Conservation (phyloP, 225 moss, liverwort and hornwort genomes). For the Climacium dendroides region DNA sequence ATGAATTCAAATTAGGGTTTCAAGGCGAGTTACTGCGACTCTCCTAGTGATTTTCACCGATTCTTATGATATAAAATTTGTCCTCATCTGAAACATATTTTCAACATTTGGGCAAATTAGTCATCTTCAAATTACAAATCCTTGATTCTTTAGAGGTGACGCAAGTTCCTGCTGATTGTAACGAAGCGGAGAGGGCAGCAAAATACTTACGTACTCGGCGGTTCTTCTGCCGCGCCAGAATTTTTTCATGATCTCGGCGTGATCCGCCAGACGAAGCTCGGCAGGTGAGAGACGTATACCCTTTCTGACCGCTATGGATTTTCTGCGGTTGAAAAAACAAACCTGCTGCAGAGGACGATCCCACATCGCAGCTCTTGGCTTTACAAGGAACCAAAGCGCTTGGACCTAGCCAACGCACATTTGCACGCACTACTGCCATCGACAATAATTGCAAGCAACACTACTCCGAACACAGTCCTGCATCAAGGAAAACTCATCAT, state of each 20-base stretch:
- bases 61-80: background rate
- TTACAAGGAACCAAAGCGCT: background rate
- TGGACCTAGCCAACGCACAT: background rate
- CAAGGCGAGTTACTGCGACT: background rate
- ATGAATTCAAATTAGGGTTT: background rate
- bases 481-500: background rate
- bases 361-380: background rate
- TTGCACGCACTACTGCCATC: conserved; percentile 16
- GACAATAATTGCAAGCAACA: background rate
- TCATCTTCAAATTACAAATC: background rate
- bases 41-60: background rate
- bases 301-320: background rate
- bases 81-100: background rate
- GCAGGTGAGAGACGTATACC: conserved; percentile 4
- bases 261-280: conserved; percentile 54
- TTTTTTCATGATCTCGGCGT: conserved; percentile 58
- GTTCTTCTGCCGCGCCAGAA: conserved; percentile 52
- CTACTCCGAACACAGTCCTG: background rate
- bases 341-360: background rate
- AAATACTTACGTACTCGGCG: conserved; percentile 53
- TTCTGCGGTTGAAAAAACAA: background rate
- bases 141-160: background rate
- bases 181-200: background rate
- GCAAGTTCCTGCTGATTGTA: background rate
- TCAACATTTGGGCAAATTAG: background rate